A percentile compares a stretch with the other conserved stretches of the same genome.
Evolutionary conservation across 2,329 filamentous ascomycete species (phyloP).

Genomic region (Monosporascus sp.): DNA sequence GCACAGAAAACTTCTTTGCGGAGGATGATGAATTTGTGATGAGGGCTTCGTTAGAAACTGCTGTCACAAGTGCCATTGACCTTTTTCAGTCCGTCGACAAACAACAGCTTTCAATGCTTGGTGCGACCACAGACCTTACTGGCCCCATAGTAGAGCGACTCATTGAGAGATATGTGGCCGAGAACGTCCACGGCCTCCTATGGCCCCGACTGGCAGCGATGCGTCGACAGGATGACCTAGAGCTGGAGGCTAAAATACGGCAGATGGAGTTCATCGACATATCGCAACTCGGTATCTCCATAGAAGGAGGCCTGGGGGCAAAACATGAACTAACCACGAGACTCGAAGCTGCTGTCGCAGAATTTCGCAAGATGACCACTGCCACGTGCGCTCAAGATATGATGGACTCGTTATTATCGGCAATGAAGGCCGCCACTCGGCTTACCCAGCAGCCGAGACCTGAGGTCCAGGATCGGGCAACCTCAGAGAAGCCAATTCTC

Average conservation of each 20-base stretch:
- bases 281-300: constrained; percentile 83
- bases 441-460: constrained; percentile 46
- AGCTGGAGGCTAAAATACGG: constrained; percentile 82
- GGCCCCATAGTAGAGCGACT: constrained; percentile 87
- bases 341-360: constrained; percentile 73
- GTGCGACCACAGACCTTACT: constrained; percentile 88
- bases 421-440: constrained; percentile 76
- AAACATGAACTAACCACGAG: constrained; percentile 78
- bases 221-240: constrained; percentile 74
- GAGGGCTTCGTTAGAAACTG: constrained; percentile 82
- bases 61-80: constrained; percentile 89
- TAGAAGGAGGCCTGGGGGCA: constrained; percentile 69
- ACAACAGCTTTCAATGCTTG: constrained; percentile 84
- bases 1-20: constrained; percentile 63
- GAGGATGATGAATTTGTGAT: constrained; percentile 91
- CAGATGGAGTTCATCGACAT: constrained; percentile 94
- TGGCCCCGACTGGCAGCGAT: constrained; percentile 78
- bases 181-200: constrained; percentile 85
- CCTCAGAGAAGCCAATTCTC: constrained; percentile 49
- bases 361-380: constrained; percentile 78
- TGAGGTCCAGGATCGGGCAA: constrained; percentile 25
- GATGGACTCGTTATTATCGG: constrained; percentile 73
- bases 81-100: constrained; percentile 95
- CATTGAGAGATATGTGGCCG: constrained; percentile 90
- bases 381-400: constrained; percentile 83